These are phyloP conservation scores for Aspergillus eucalypticola DNA, from an alignment of 2,329 filamentous ascomycete genomes.

Conservation along the genomic window DNA sequence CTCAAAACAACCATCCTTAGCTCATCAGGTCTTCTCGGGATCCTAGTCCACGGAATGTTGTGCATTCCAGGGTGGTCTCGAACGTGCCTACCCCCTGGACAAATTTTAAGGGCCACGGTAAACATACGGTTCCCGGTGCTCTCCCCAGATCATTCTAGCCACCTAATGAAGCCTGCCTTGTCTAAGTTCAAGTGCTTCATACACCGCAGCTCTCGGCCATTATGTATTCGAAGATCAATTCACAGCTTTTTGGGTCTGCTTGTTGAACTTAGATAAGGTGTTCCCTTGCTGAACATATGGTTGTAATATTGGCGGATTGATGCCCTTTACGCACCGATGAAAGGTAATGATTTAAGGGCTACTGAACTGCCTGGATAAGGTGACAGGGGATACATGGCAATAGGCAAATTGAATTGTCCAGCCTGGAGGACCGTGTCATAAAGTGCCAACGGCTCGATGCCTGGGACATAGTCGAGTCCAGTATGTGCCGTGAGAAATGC, in stretches of 20 bases:
- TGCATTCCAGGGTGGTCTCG: neutral
- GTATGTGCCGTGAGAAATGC: too few species aligned
- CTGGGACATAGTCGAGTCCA: too few species aligned
- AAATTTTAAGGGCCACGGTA: conserved; percentile 7
- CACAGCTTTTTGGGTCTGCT: conserved; percentile 3
- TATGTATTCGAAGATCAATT: conserved; percentile 10
- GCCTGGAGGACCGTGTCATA: rapidly evolving
- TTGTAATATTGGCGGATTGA: conserved; percentile 4
- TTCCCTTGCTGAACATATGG: conserved; percentile 12
- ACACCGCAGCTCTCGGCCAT: conserved; percentile 9
- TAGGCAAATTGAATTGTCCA: too few species aligned
- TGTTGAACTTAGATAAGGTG: conserved; percentile 8
- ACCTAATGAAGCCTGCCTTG: conserved; percentile 1
- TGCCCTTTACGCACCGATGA: conserved; percentile 6
- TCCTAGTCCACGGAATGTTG: neutral
- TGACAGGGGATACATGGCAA: neutral
- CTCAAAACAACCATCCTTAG: conserved; percentile 9
- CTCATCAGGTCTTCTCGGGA: conserved; percentile 1
- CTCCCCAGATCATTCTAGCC: conserved; percentile 3
- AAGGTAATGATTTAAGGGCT: conserved; percentile 11
- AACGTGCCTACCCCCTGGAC: conserved; percentile 3
- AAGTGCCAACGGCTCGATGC: too few species aligned
- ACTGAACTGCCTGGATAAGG: neutral
- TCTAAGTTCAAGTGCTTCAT: neutral
- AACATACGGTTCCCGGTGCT: conserved; percentile 8